These are phyloP conservation scores for Penicillium coprophilum DNA, from an alignment of 495 filamentous ascomycete species.

Conservation along the genomic window DNA sequence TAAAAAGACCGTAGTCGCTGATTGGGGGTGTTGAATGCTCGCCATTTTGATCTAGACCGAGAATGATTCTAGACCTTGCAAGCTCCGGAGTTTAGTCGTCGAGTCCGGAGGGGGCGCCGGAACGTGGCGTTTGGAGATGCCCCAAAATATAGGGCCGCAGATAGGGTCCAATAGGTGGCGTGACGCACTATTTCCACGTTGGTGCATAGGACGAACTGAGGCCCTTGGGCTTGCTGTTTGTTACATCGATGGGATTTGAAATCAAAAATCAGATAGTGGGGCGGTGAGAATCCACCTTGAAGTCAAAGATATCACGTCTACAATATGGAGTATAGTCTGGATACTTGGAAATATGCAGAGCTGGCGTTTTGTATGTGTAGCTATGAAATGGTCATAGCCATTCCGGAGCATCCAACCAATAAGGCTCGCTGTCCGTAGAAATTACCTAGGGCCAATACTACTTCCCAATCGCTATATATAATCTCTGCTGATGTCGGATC, in stretches of 20 bases:
- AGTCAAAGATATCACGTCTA: neutral
- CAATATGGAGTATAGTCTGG: neutral
- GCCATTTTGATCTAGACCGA: constrained; percentile 13
- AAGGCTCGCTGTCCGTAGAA: neutral
- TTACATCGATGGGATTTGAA: neutral
- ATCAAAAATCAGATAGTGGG: constrained; percentile 7
- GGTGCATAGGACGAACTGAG: neutral
- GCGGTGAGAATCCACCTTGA: constrained; percentile 11
- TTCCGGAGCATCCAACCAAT: neutral
- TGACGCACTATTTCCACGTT: neutral
- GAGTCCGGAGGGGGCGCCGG: neutral
- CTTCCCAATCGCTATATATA: neutral
- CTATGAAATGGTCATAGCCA: neutral
- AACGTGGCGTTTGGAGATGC: neutral
- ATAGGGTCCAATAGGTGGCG: neutral
- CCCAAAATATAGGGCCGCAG: neutral
- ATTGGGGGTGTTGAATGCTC: constrained; percentile 29
- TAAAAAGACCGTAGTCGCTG: constrained; percentile 40
- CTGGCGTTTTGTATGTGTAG: neutral
- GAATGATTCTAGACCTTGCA: neutral
- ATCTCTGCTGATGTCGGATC: neutral
- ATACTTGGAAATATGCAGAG: neutral
- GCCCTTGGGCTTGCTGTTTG: neutral
- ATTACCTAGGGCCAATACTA: neutral
- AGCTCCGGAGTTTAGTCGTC: neutral